Evolutionary conservation across 169 alveolate genomes (phyloP).

Genomic region (Toxoplasma gondii): DNA sequence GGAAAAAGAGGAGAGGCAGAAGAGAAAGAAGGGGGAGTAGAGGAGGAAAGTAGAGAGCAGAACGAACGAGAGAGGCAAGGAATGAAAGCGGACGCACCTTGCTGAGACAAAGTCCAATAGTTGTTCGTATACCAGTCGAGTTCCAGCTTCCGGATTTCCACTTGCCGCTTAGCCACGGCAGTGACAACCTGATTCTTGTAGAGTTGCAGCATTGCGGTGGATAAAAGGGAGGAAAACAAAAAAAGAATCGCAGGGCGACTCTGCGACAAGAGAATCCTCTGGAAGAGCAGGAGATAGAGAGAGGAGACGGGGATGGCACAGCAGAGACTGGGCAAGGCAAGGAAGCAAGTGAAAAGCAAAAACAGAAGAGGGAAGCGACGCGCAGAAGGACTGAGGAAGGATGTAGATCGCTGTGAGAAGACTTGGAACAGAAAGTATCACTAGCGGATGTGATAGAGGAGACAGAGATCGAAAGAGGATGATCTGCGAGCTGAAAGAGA

Average conservation of each 20-base stretch:
- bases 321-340: not conserved
- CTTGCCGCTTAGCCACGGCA: slow-evolving; percentile 59
- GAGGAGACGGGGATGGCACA: not conserved
- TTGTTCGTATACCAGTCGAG: slow-evolving; percentile 68
- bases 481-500: too few relatives aligned
- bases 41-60: too few relatives aligned
- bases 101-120: slow-evolving; percentile 69
- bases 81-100: slow-evolving; percentile 20
- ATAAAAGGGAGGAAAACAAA: not conserved
- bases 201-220: slow-evolving; percentile 65
- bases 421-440: too few relatives aligned
- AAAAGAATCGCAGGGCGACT: not conserved
- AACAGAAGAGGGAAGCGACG: not conserved
- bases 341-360: not conserved
- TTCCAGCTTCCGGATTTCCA: slow-evolving; percentile 67
- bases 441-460: too few relatives aligned
- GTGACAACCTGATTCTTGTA: slow-evolving; percentile 69
- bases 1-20: too few relatives aligned
- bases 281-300: not conserved
- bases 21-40: too few relatives aligned
- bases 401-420: too few relatives aligned
- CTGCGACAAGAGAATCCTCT: too few relatives aligned
- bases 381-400: too few relatives aligned
- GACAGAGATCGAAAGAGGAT: too few relatives aligned
- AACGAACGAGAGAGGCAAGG: too few relatives aligned